Evolutionary conservation across 2,329 filamentous ascomycete genomes (phyloP).

Genomic region (Colletotrichum tanaceti): DNA sequence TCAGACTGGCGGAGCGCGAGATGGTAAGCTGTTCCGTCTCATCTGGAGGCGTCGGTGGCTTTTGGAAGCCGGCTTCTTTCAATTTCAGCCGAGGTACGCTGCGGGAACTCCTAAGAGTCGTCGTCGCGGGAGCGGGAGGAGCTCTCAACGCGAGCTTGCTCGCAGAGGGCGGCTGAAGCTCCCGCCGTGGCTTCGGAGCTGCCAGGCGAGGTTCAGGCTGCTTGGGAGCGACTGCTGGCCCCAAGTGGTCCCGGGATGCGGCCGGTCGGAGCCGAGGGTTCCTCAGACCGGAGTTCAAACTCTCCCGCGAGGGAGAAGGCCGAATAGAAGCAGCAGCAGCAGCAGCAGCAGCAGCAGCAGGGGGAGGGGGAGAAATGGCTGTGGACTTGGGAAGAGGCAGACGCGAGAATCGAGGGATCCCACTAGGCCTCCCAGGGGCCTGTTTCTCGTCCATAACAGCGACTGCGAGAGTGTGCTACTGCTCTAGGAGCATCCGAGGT

Average conservation of each 20-base stretch:
- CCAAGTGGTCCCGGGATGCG: slow-evolving; percentile 46
- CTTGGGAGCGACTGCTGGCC: slow-evolving; percentile 31
- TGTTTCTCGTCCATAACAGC: slow-evolving; percentile 40
- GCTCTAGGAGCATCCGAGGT: background rate
- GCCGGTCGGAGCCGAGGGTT: slow-evolving; percentile 53
- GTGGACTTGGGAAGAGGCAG: slow-evolving; percentile 51
- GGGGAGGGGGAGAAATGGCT: slow-evolving; percentile 26
- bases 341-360: slow-evolving; percentile 44
- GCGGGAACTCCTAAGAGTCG: slow-evolving; percentile 12
- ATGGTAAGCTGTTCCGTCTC: slow-evolving; percentile 44
- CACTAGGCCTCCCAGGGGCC: slow-evolving; percentile 43
- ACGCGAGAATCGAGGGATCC: slow-evolving; percentile 54
- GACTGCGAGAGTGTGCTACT: background rate
- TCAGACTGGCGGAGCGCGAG: slow-evolving; percentile 46
- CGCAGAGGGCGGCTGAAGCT: slow-evolving; percentile 40
- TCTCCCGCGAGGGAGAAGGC: slow-evolving; percentile 47
- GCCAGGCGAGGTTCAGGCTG: slow-evolving; percentile 23
- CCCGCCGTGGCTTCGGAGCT: slow-evolving; percentile 30
- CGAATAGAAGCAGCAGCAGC: slow-evolving; percentile 45
- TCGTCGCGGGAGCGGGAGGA: background rate
- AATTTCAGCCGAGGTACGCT: slow-evolving; percentile 31
- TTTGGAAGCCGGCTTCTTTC: slow-evolving; percentile 34
- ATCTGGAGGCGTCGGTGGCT: slow-evolving; percentile 33
- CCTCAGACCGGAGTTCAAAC: slow-evolving; percentile 40
- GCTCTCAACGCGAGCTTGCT: slow-evolving; percentile 24